Conservation (phyloP, 306 rosid genomes). For the Vachellia collinsii region DNA sequence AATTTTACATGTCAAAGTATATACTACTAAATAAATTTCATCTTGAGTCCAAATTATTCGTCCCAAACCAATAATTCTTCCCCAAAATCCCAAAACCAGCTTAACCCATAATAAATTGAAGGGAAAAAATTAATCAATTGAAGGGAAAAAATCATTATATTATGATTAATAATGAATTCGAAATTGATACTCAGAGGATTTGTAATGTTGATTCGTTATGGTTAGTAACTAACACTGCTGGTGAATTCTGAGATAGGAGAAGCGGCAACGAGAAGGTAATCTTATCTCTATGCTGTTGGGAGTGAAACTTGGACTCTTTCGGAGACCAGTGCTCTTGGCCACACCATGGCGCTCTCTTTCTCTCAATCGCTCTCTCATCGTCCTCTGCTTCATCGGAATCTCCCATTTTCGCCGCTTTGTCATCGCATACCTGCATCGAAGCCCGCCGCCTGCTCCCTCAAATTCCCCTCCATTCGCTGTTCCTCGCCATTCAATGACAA, state of each 20-base stretch:
- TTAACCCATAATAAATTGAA: too few species aligned
- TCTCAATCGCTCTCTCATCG: conserved; percentile 23
- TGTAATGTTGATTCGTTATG: too few species aligned
- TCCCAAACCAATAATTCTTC: too few species aligned
- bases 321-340: not conserved
- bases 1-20: too few species aligned
- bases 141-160: too few species aligned
- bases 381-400: conserved; percentile 34
- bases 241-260: not conserved
- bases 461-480: conserved; percentile 49
- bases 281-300: not conserved
- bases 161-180: too few species aligned
- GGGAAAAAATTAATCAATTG: too few species aligned
- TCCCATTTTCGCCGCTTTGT: conserved; percentile 23
- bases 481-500: conserved; percentile 43
- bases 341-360: conserved; percentile 45
- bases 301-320: not conserved
- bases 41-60: too few species aligned
- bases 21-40: too few species aligned
- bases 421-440: conserved; percentile 32
- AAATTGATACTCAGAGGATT: too few species aligned
- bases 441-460: conserved; percentile 3
- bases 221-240: too few species aligned
- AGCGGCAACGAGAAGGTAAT: not conserved
- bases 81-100: too few species aligned